These are phyloP conservation scores for Coniferiporia weirii DNA, from an alignment of 1,284 basidiomycete species.

Conservation along the genomic window DNA sequence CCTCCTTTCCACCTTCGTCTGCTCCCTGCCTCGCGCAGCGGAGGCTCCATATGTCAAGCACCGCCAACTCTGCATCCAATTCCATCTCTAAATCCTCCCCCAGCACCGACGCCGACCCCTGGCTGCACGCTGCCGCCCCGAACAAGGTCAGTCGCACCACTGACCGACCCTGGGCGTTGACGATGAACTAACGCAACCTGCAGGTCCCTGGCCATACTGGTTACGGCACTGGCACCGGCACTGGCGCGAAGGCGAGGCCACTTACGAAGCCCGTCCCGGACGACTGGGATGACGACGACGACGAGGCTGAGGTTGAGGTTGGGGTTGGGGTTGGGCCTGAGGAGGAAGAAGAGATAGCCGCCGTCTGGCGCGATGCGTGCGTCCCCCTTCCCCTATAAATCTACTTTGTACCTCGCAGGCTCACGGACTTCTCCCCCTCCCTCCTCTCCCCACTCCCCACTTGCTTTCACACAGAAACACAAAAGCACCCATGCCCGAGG, in stretches of 20 bases:
- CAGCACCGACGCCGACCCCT: neutral
- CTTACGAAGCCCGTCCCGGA: conserved; percentile 17
- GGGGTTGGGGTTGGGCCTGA: too few species aligned
- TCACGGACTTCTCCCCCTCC: neutral
- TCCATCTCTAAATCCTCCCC: neutral
- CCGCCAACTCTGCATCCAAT: neutral
- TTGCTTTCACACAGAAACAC: conserved; percentile 21
- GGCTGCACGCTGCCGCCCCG: neutral
- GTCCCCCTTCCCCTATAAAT: conserved; percentile 2
- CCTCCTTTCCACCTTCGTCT: neutral
- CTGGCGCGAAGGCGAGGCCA: neutral
- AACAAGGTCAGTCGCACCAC: neutral
- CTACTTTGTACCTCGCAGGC: neutral
- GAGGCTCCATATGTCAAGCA: conserved; percentile 11
- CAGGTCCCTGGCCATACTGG: too few species aligned
- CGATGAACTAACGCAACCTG: too few species aligned
- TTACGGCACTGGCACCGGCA: too few species aligned
- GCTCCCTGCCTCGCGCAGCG: conserved; percentile 9
- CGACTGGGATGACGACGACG: conserved; percentile 22
- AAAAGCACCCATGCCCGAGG: conserved; percentile 22
- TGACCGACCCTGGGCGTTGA: too few species aligned
- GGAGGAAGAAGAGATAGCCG: conserved; percentile 18
- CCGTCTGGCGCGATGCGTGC: conserved; percentile 23
- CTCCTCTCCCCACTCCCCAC: too few species aligned
- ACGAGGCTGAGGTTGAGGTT: conserved; percentile 3